Percentiles rank a stretch among this genome's conserved stretches.
Evolutionary conservation across 306 rosid species (phyloP).

Genomic region (Hippophae gyantsensis): DNA sequence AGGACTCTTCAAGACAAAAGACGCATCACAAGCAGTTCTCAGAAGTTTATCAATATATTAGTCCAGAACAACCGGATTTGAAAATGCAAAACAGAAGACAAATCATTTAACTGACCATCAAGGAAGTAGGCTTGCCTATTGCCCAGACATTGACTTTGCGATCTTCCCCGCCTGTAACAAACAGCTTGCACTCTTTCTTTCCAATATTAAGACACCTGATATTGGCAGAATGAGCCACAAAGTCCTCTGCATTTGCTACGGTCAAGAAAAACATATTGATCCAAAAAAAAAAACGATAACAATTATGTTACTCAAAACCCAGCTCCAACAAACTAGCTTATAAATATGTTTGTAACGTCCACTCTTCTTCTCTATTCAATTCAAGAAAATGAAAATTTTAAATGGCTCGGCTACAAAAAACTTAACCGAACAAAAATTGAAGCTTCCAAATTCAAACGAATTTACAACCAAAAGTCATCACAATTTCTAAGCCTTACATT

Average conservation of each 20-base stretch:
- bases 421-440: background rate
- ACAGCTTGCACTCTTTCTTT: constrained; percentile 66
- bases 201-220: constrained; percentile 83
- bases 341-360: background rate
- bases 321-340: background rate
- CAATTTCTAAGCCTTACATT: background rate
- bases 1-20: too few species aligned
- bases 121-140: constrained; percentile 72
- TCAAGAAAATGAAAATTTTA: background rate
- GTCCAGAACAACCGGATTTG: background rate
- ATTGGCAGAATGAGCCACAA: constrained; percentile 76
- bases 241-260: constrained; percentile 61
- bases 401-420: background rate
- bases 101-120: constrained; percentile 45
- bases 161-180: constrained; percentile 91
- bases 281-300: constrained; percentile 1
- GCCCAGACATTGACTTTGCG: constrained; percentile 84
- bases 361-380: background rate
- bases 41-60: constrained; percentile 5
- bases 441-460: background rate
- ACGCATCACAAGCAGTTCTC: background rate
- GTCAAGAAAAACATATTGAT: constrained; percentile 35
- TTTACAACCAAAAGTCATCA: background rate
- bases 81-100: constrained; percentile 10
- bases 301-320: constrained; percentile 6